phyloP scores from a whole-genome alignment of 345 rosid species.

The Aquilaria sinensis region DNA sequence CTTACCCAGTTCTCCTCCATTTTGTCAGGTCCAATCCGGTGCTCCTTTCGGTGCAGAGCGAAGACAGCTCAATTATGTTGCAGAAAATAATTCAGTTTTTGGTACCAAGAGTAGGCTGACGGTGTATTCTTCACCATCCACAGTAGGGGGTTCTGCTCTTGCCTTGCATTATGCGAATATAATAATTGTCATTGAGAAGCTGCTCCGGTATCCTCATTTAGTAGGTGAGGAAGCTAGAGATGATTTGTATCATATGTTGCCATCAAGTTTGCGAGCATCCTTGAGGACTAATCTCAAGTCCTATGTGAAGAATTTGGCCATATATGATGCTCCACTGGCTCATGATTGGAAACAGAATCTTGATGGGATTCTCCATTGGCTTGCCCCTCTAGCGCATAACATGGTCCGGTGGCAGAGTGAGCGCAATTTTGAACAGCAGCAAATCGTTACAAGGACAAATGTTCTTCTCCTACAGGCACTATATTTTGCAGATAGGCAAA shows the following conservation, averaged over 20 bases:
- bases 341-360: conserved; percentile 92
- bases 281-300: conserved; percentile 64
- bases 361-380: conserved; percentile 71
- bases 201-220: conserved; percentile 81
- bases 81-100: conserved; percentile 22
- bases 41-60: conserved; percentile 29
- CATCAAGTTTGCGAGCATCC: conserved; percentile 63
- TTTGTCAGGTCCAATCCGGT: conserved; percentile 14
- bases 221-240: conserved; percentile 96
- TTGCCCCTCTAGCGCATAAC: conserved; percentile 90
- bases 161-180: conserved; percentile 90
- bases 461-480: conserved; percentile 83
- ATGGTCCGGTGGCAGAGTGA: conserved; percentile 96
- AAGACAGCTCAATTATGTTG: conserved; percentile 17
- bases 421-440: conserved; percentile 90
- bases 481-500: conserved; percentile 86
- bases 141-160: conserved; percentile 87
- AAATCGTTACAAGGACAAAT: conserved; percentile 68
- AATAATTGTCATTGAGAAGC: conserved; percentile 82
- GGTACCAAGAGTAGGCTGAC: conserved; percentile 53
- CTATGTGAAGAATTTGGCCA: conserved; percentile 71
- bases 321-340: conserved; percentile 90
- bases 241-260: conserved; percentile 92
- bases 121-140: conserved; percentile 50
- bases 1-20: conserved; percentile 18